A percentile compares a stretch with the other conserved stretches of the same genome.
These are phyloP conservation scores for Vinca major DNA, from an alignment of 305 asterid species.

Conservation along the genomic window DNA sequence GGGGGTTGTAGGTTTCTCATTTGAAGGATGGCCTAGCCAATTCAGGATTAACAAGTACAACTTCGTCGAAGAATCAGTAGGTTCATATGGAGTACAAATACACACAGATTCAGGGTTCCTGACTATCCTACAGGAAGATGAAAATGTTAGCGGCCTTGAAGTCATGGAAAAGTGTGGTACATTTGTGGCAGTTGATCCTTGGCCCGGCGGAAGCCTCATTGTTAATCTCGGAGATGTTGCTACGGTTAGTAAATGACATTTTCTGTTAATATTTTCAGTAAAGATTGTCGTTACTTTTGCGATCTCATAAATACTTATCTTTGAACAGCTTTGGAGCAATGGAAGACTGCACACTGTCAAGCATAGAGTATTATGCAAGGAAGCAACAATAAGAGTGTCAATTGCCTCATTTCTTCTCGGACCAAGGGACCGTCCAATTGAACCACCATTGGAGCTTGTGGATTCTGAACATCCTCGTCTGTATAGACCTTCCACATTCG, in stretches of 20 bases:
- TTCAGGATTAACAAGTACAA: constrained; percentile 61
- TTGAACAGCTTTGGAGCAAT: constrained; percentile 54
- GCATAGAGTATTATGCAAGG: constrained; percentile 55
- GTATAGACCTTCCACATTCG: constrained; percentile 32
- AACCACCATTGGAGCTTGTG: constrained; percentile 39
- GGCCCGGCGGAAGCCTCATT: constrained; percentile 47
- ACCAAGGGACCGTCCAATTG: constrained; percentile 34
- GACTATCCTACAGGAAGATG: constrained; percentile 57
- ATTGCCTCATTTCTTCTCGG: constrained; percentile 56
- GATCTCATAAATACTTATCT: neutral
- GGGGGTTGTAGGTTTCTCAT: constrained; percentile 24
- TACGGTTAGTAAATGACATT: constrained; percentile 22
- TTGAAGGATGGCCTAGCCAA: constrained; percentile 45
- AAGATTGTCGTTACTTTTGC: neutral
- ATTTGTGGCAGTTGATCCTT: constrained; percentile 39
- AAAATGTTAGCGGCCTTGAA: constrained; percentile 46
- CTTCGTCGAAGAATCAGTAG: constrained; percentile 34
- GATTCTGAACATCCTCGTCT: constrained; percentile 42
- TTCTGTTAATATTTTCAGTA: neutral
- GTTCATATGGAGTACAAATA: constrained; percentile 39
- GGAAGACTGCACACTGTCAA: constrained; percentile 58
- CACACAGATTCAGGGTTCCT: constrained; percentile 60
- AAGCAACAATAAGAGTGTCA: constrained; percentile 41
- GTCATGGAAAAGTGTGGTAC: constrained; percentile 44
- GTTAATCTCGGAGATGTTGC: constrained; percentile 63